Evolutionary conservation across 306 rosid species (phyloP).

Genomic region (Acmispon strigosus): DNA sequence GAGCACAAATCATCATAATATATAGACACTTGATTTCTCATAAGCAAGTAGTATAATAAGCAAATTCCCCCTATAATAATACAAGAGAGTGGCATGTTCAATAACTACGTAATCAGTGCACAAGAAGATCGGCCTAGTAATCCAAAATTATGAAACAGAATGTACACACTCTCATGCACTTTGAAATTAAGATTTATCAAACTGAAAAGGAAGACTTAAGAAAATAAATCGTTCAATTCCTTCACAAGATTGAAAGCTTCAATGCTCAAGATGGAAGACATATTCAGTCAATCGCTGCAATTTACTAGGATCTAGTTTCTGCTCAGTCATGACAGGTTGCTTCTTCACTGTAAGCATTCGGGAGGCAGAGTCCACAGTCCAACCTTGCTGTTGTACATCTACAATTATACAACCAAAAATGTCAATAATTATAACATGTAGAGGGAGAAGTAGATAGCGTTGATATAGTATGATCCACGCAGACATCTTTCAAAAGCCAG

Average conservation of each 20-base stretch:
- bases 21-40: not conserved
- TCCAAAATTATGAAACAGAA: constrained; percentile 16
- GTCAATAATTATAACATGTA: not conserved
- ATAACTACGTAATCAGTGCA: not conserved
- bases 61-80: not conserved
- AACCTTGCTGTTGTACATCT: constrained; percentile 67
- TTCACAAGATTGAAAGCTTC: constrained; percentile 16
- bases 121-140: not conserved
- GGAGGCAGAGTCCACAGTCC: constrained; percentile 69
- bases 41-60: not conserved
- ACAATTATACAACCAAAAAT: constrained; percentile 17
- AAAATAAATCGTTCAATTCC: not conserved
- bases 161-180: not conserved
- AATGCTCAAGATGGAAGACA: constrained; percentile 87
- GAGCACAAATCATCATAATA: not conserved
- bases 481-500: not conserved
- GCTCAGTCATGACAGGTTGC: constrained; percentile 56
- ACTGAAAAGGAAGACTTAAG: not conserved
- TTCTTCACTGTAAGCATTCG: constrained; percentile 79
- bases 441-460: not conserved
- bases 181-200: not conserved
- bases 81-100: not conserved
- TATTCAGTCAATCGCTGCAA: constrained; percentile 90
- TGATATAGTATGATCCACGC: not conserved
- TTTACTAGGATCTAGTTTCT: constrained; percentile 75